These are phyloP conservation scores for Lyophyllum decastes DNA, from an alignment of 768 basidiomycete genomes.

Conservation along the genomic window DNA sequence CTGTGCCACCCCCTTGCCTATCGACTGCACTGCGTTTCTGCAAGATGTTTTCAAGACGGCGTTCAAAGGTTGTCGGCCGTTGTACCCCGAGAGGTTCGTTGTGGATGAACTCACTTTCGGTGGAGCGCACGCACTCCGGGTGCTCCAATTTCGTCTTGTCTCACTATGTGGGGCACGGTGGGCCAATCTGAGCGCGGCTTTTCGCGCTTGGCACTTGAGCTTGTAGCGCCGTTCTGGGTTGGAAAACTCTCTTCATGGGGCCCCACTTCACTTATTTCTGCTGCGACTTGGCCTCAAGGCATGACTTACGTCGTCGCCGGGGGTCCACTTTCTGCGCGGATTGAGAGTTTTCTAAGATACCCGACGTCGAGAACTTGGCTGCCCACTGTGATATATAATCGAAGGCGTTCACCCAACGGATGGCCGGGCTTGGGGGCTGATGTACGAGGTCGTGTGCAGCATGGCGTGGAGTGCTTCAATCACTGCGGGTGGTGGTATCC, in stretches of 20 bases:
- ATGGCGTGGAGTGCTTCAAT: background rate
- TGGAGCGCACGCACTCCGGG: background rate
- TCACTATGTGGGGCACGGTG: background rate
- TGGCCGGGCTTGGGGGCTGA: background rate
- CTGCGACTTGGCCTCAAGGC: background rate
- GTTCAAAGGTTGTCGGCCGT: background rate
- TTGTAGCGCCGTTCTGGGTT: background rate
- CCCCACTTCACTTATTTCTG: background rate
- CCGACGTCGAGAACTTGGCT: background rate
- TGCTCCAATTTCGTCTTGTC: background rate
- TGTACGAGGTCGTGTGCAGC: background rate
- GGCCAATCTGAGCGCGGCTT: background rate
- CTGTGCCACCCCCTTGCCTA: background rate
- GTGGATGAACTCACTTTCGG: background rate
- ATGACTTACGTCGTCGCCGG: background rate
- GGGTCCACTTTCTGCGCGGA: background rate
- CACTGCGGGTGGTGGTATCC: background rate
- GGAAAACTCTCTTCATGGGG: background rate
- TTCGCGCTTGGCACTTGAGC: background rate
- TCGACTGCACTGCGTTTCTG: background rate
- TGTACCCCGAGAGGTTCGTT: background rate
- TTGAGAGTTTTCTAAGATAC: background rate
- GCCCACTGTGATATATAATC: background rate
- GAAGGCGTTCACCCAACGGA: background rate
- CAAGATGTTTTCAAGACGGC: background rate